Evolutionary conservation across 2,329 filamentous ascomycete genomes (phyloP).

Genomic region (Alternaria alternata): DNA sequence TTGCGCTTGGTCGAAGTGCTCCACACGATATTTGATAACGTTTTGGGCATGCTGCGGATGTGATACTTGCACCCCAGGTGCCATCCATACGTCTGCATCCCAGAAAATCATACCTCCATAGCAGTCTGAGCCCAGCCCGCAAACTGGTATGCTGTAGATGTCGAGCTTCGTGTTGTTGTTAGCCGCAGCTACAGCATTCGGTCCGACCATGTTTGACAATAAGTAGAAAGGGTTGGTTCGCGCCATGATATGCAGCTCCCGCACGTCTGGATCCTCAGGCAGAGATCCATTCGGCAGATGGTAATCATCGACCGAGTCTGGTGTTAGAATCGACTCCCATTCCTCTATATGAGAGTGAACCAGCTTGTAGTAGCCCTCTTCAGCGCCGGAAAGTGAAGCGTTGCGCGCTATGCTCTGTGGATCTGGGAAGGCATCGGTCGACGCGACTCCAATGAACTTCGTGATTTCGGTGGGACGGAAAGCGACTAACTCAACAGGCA

Average conservation of each 20-base stretch:
- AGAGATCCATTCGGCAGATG: conserved; percentile 64
- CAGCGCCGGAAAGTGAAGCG: conserved; percentile 61
- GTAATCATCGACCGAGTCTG: conserved; percentile 70
- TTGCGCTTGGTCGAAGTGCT: conserved; percentile 66
- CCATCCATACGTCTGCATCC: conserved; percentile 74
- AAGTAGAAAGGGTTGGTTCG: conserved; percentile 66
- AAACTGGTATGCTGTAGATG: conserved; percentile 71
- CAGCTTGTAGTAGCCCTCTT: conserved; percentile 64
- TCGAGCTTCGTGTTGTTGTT: conserved; percentile 62
- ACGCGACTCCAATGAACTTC: conserved; percentile 75
- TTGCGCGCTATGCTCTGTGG: conserved; percentile 63
- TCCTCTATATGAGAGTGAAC: conserved; percentile 66
- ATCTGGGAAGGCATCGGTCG: conserved; percentile 71
- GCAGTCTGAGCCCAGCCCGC: conserved; percentile 71
- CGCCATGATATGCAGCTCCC: conserved; percentile 64
- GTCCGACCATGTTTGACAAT: conserved; percentile 63
- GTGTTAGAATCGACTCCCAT: conserved; percentile 69
- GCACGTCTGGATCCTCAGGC: conserved; percentile 64
- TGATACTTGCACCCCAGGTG: conserved; percentile 69
- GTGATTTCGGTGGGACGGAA: conserved; percentile 64
- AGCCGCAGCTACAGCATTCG: conserved; percentile 62
- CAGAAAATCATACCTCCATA: conserved; percentile 73
- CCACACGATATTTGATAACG: conserved; percentile 70
- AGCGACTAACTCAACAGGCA: conserved; percentile 61
- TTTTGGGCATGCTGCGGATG: conserved; percentile 69